Evolutionary conservation across 441 rosid genomes (phyloP), one percentile per base, ranked within the genome.

Genomic region (Arabidopsis hybrid): DNA sequence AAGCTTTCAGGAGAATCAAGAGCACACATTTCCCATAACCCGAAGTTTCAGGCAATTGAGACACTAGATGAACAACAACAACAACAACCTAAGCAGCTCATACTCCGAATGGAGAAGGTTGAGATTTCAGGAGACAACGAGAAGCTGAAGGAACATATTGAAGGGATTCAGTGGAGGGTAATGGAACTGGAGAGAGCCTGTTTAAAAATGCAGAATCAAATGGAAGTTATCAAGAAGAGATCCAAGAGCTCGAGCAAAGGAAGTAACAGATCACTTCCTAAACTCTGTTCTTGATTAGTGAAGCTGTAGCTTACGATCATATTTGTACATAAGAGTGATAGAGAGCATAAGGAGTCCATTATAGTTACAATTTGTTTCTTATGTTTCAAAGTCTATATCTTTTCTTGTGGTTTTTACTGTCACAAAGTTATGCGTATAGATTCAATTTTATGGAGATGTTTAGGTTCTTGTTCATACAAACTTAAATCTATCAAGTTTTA

Each of bases 141-240:
- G 76, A 80, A 81, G 51, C 77, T 89, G 16, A 81, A 67, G 61
- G 84, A 81, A 35, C 90, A 84, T 61, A 79, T 93, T 69, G 83
- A 87, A 80, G 92, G 90, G 68, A 91, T 93, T 86, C 98, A 93
- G 62, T 81, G 88, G 80, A 80, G 91, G 71, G 97, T 89, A 43
- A 87, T 73, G 83, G 94, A 91, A 65, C 58, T 93, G 77, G 98
- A 93, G 82, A 91, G 84, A 79, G 85, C 85, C 0, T 93, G 97
- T 83, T 71, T 72, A 75, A 87, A 81, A 72, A 93, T 93, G 97
- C 93, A 93, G 74, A 79, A 71, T 47, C 92, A 88, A 70, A 88
- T 91, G 94, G 72, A 85, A 51, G 91, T 84, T 76, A 83, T 93
- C 34, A 78, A 86, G 80, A 78, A 85, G 84, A 88, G 80, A 79